Evolutionary conservation across 768 basidiomycete species (phyloP).

Genomic region (Tricholoma sp.): DNA sequence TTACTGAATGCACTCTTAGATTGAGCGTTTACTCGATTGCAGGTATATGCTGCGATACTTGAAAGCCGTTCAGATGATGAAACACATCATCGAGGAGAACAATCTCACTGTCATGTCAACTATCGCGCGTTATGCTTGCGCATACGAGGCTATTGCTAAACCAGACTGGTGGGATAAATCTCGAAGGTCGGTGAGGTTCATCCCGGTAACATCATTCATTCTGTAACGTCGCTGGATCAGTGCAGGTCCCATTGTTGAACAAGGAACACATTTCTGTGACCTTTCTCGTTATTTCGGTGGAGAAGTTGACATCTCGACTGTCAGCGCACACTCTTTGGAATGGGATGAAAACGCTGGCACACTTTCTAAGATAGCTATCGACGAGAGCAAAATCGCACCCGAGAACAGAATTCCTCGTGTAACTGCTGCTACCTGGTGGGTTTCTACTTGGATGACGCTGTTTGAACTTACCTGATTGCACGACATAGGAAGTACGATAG

Average conservation of each 20-base stretch:
- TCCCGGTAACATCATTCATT: constrained; percentile 3
- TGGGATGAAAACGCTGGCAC: constrained; percentile 88
- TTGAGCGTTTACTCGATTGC: constrained; percentile 2
- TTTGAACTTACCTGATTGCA: not conserved
- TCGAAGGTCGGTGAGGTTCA: constrained; percentile 46
- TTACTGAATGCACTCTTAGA: not conserved
- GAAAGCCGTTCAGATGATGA: constrained; percentile 94
- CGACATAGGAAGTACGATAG: constrained; percentile 84
- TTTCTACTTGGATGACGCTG: not conserved
- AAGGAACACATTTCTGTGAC: constrained; percentile 97
- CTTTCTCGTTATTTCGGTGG: constrained; percentile 97
- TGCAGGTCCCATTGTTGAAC: constrained; percentile 80
- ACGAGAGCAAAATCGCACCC: constrained; percentile 79
- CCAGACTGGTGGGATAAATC: constrained; percentile 94
- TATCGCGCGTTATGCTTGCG: constrained; percentile 89
- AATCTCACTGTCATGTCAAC: constrained; percentile 94
- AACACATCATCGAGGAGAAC: constrained; percentile 91
- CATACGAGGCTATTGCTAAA: constrained; percentile 76
- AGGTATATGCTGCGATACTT: constrained; percentile 95
- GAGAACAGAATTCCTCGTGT: constrained; percentile 93
- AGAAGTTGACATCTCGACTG: constrained; percentile 80
- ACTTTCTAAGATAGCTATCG: constrained; percentile 74
- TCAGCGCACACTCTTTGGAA: constrained; percentile 84
- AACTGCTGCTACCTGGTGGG: constrained; percentile 85
- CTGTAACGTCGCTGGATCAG: constrained; percentile 26